phyloP scores from a whole-genome alignment of 108 stramenopile species.

The Pinguiococcus pyrenoidosus region DNA sequence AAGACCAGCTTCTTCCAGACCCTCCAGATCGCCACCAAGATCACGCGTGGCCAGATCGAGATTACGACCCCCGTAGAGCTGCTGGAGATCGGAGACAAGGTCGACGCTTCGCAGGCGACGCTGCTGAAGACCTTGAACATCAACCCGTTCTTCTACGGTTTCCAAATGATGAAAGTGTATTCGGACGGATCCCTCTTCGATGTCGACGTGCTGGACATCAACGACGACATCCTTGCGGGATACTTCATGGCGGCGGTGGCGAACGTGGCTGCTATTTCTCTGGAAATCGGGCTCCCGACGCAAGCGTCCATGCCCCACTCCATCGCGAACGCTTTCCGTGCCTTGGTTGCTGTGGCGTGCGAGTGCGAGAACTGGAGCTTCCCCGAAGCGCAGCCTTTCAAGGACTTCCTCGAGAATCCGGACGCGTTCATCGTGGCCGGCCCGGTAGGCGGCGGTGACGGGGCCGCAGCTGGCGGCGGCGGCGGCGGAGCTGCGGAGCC shows the following conservation, averaged over 20 bases:
- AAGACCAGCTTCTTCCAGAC: conserved; percentile 99
- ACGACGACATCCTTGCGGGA: conserved; percentile 70
- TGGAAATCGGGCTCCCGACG: conserved; percentile 78
- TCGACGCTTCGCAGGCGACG: conserved; percentile 50
- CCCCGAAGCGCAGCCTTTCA: conserved; percentile 65
- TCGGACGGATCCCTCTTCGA: conserved; percentile 90
- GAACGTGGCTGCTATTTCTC: conserved; percentile 63
- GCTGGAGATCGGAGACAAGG: conserved; percentile 77
- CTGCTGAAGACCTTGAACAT: conserved; percentile 89
- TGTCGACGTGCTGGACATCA: conserved; percentile 87
- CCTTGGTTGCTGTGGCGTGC: conserved; percentile 69
- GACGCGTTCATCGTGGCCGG: conserved; percentile 22
- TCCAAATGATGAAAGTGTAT: conserved; percentile 73
- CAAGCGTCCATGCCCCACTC: conserved; percentile 88
- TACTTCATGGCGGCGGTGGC: conserved; percentile 73
- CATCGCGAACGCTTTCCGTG: conserved; percentile 94
- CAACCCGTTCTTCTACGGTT: conserved; percentile 94
- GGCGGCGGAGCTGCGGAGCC: conserved; percentile 1
- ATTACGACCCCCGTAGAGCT: conserved; percentile 87
- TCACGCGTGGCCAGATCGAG: conserved; percentile 72
- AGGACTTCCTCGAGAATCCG: conserved; percentile 28
- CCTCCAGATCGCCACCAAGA: conserved; percentile 97
- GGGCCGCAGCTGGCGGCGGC: conserved; percentile 19
- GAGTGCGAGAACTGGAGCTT: conserved; percentile 76
- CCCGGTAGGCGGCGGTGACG: conserved; percentile 13